Percentiles rank a stretch among this genome's conserved stretches.
phyloP scores from a whole-genome alignment of 441 rosid species.

The Omphalea diandra region DNA sequence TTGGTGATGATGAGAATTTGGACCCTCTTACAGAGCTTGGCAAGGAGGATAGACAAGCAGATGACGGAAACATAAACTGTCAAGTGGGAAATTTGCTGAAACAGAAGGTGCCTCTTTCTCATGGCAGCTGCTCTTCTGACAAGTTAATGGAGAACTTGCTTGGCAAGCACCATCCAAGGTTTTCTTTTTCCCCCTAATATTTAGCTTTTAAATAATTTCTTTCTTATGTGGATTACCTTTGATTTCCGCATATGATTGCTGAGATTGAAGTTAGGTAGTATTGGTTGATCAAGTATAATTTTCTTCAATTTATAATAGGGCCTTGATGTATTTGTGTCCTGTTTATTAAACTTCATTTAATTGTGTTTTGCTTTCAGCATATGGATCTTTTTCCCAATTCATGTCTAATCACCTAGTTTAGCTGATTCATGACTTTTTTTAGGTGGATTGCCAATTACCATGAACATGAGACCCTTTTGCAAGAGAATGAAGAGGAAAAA shows the following conservation, averaged over 20 bases:
- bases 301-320: neutral
- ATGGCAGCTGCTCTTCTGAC: constrained; percentile 76
- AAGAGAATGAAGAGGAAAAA: constrained; percentile 99
- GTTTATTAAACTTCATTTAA: neutral
- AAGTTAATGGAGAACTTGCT: constrained; percentile 84
- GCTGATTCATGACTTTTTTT: constrained; percentile 17
- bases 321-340: neutral
- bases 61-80: constrained; percentile 26
- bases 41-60: constrained; percentile 37
- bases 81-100: constrained; percentile 46
- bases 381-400: neutral
- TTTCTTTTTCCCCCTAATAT: neutral
- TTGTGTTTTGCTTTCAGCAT: constrained; percentile 2
- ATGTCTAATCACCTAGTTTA: neutral
- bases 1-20: constrained; percentile 83
- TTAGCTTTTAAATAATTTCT: neutral
- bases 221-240: constrained; percentile 1
- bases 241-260: neutral
- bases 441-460: constrained; percentile 98
- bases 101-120: constrained; percentile 50
- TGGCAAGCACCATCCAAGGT: constrained; percentile 83
- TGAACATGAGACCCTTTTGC: constrained; percentile 96
- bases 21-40: constrained; percentile 47
- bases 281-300: neutral
- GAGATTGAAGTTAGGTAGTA: neutral